Evolutionary conservation across 192 early-diverging fungal species (phyloP), one percentile per base, ranked within the genome.

Genomic region (Funneliformis geosporum): DNA sequence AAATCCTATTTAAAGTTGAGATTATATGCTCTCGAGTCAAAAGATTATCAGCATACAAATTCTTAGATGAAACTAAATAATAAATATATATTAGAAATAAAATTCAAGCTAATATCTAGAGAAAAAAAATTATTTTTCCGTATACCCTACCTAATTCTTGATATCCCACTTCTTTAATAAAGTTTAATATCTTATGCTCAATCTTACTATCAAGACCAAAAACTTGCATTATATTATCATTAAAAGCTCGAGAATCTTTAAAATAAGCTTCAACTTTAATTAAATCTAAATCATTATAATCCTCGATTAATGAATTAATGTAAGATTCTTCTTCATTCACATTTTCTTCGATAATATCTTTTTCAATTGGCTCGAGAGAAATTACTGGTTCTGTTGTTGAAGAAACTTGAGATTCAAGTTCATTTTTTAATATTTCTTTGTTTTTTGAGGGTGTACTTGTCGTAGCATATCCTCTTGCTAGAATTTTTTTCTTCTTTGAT

Each of bases 1-100:
- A 88, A 8, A 87, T 71, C 11, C 85, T 82, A 67, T 90, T 85
- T 16, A 90, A 79, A 9, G 83, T 80, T 40, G 84, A 79, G 8
- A 89, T 76, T 47, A 82, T 74, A 42, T 76, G 85, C 28, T 89
- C 86, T 18, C 78, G 76, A 71, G 71, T 77, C 50, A 80, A 28
- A 42, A 79, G 69, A 38, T 80, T 60, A 42, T 80, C 77, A 8
- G 78, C 78, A 38, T 82, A 55, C 50, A 60, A 38, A 84, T 81
- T 8, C 40, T 6, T 55, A 9, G 8, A 14, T 50, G 46, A 50
- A 62, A 44, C 40, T 28, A 23, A 47, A 14, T 38, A 60, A 50
- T 46, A 33, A 23, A 6, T 33, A 65, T 43, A 12, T 25, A n/a
- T n/a, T 60, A 79, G 21, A 60, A 27, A 78, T 39, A 18, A 40